A percentile compares a stretch with the other conserved stretches of the same genome.
Conservation (phyloP, 495 filamentous ascomycete species). For the Acidomyces sp. region DNA sequence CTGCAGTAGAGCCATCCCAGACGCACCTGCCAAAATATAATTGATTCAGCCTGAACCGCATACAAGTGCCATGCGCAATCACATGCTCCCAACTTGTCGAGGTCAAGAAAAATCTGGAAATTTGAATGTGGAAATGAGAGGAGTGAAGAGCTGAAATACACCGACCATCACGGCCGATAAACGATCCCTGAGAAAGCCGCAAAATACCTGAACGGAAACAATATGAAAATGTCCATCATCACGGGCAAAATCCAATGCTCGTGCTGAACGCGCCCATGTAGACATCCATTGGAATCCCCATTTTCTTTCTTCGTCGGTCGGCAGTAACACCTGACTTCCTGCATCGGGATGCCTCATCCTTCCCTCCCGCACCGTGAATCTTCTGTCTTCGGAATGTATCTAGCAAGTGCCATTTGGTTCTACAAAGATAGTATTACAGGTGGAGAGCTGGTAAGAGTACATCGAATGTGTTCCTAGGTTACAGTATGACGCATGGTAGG, state of each 20-base stretch:
- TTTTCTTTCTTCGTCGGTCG: too few species aligned
- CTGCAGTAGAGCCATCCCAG: not conserved
- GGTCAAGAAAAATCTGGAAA: too few species aligned
- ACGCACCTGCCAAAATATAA: not conserved
- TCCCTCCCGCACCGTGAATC: too few species aligned
- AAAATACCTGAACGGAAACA: not conserved
- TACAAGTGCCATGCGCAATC: not conserved
- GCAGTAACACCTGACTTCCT: too few species aligned
- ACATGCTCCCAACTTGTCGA: too few species aligned
- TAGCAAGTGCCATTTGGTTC: too few species aligned
- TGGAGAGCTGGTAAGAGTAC: slow-evolving; percentile 9
- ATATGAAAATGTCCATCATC: not conserved
- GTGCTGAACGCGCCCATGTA: not conserved
- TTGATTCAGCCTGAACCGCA: not conserved
- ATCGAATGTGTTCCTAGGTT: not conserved
- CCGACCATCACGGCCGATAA: not conserved
- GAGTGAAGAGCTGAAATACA: slow-evolving; percentile 1
- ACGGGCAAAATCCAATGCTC: not conserved
- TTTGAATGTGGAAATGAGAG: not conserved
- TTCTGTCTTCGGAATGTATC: not conserved
- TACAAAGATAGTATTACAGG: slow-evolving; percentile 13
- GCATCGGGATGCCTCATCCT: too few species aligned
- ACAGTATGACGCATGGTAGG: slow-evolving; percentile 1
- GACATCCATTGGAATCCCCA: not conserved
- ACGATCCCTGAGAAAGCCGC: not conserved